phyloP scores from a whole-genome alignment of 495 filamentous ascomycete species.

The Tuber magnatum region DNA sequence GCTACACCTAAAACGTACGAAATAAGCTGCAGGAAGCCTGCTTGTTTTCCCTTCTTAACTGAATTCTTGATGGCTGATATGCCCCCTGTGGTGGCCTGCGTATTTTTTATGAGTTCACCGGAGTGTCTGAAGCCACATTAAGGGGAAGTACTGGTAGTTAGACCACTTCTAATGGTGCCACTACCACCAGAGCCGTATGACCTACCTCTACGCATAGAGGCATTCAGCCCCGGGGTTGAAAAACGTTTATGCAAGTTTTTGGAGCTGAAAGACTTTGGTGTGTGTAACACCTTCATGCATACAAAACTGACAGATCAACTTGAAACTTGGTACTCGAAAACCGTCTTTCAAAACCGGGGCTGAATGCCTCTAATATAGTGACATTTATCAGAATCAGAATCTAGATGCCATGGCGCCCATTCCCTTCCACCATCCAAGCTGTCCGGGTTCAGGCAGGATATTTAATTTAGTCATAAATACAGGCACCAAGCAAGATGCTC shows the following conservation, averaged over 20 bases:
- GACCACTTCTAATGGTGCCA: not conserved
- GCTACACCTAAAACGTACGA: not conserved
- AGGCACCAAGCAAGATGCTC: too few species aligned
- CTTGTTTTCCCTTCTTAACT: not conserved
- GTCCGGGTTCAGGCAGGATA: not conserved
- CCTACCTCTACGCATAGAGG: too few species aligned
- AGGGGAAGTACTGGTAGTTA: not conserved
- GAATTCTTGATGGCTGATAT: not conserved
- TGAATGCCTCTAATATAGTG: too few species aligned
- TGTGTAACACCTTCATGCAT: too few species aligned
- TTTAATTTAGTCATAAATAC: not conserved
- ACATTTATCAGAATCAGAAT: not conserved
- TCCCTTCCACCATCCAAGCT: not conserved
- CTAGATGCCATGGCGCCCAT: not conserved
- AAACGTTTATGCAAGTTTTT: too few species aligned
- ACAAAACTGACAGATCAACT: too few species aligned
- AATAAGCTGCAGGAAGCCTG: not conserved
- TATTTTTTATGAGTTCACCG: not conserved
- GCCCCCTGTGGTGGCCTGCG: not conserved
- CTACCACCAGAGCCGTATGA: not conserved
- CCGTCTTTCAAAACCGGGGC: too few species aligned
- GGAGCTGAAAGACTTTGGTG: too few species aligned
- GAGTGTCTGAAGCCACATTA: not conserved
- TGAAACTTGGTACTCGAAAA: too few species aligned
- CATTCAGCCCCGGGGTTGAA: too few species aligned